Evolutionary conservation across 169 alveolate genomes (phyloP).

Genomic region (Theileria sp.): DNA sequence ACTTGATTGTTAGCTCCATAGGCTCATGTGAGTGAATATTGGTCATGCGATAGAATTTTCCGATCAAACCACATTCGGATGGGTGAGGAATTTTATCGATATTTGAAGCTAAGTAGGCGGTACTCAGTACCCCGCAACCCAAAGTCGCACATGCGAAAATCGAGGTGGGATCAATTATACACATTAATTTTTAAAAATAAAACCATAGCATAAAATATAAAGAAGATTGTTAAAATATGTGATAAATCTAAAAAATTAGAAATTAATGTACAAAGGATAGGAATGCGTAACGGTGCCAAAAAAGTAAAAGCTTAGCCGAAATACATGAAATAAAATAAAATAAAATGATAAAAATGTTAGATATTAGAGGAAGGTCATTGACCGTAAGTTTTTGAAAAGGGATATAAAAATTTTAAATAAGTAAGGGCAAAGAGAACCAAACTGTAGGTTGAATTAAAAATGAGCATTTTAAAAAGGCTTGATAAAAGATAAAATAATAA

Average conservation of each 20-base stretch:
- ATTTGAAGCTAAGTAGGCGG: conserved; percentile 42
- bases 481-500: conserved; percentile 32
- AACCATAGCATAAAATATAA: not conserved
- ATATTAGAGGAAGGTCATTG: conserved; percentile 11
- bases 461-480: conserved; percentile 36
- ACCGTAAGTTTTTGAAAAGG: not conserved
- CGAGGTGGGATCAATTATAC: conserved; percentile 52
- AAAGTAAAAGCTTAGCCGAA: conserved; percentile 8
- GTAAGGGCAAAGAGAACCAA: conserved; percentile 40
- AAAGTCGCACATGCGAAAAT: conserved; percentile 46
- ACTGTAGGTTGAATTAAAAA: conserved; percentile 46
- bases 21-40: conserved; percentile 70
- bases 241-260: not conserved
- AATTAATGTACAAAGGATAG: not conserved
- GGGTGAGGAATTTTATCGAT: conserved; percentile 59
- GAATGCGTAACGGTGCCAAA: conserved; percentile 34
- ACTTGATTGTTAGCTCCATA: conserved; percentile 67
- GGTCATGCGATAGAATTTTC: conserved; percentile 49
- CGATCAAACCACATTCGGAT: conserved; percentile 66
- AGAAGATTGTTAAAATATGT: not conserved
- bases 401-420: conserved; percentile 32
- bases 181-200: conserved; percentile 26
- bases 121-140: conserved; percentile 49
- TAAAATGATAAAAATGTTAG: not conserved
- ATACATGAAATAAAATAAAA: conserved; percentile 8